Conservation (phyloP, 306 rosid genomes). For the Fagus crenata region DNA sequence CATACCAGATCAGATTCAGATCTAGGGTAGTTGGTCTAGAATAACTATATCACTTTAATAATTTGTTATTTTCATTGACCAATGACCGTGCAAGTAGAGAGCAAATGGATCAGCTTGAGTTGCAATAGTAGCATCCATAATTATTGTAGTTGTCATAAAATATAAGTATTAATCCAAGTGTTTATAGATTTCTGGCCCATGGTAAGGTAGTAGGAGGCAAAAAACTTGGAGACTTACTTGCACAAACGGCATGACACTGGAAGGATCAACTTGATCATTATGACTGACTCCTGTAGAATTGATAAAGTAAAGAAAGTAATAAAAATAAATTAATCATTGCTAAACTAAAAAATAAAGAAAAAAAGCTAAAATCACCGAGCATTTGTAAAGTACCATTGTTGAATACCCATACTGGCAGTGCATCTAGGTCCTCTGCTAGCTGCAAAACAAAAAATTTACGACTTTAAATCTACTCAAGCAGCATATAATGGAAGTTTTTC, state of each 20-base stretch:
- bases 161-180: neutral
- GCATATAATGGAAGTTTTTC: neutral
- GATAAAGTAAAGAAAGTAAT: constrained; percentile 30
- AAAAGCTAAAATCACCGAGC: constrained; percentile 12
- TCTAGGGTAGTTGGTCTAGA: neutral
- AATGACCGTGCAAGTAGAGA: neutral
- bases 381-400: constrained; percentile 65
- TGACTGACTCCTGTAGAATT: constrained; percentile 74
- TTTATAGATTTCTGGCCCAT: neutral
- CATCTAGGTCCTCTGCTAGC: constrained; percentile 83
- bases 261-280: constrained; percentile 61
- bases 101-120: neutral
- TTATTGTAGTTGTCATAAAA: neutral
- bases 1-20: neutral
- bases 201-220: neutral
- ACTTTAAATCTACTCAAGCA: neutral
- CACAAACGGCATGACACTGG: constrained; percentile 62
- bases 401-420: constrained; percentile 91
- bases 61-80: no score
- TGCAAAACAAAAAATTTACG: constrained; percentile 34
- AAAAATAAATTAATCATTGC: neutral
- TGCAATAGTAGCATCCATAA: neutral
- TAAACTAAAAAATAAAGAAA: neutral
- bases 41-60: neutral
- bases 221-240: constrained; percentile 44